These are phyloP conservation scores for Brassica carinata DNA, from an alignment of 345 rosid species.

Conservation along the genomic window DNA sequence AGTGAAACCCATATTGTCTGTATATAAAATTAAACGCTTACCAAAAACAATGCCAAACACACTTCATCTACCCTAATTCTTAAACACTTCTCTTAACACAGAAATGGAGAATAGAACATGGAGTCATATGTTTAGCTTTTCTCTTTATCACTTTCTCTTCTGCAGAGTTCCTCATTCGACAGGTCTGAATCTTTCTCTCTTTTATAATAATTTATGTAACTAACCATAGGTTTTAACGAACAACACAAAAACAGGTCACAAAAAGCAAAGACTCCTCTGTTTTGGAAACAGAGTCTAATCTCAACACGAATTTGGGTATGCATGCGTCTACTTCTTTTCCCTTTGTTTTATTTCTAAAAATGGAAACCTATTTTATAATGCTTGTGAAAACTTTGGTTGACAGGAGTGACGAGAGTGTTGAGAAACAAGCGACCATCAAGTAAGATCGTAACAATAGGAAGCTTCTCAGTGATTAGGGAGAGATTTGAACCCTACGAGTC, in stretches of 20 bases:
- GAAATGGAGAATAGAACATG: slow-evolving; percentile 1
- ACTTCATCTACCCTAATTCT: too few species aligned
- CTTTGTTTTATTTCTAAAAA: not conserved
- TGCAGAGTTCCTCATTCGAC: slow-evolving; percentile 15
- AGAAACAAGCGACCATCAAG: slow-evolving; percentile 39
- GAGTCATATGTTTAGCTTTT: not conserved
- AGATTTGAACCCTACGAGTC: slow-evolving; percentile 36
- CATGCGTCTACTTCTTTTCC: not conserved
- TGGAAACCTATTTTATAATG: not conserved
- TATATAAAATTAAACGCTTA: too few species aligned
- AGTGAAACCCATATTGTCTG: too few species aligned
- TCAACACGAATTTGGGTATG: slow-evolving; percentile 4
- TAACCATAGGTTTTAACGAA: too few species aligned
- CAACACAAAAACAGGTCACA: slow-evolving; percentile 5
- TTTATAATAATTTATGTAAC: not conserved
- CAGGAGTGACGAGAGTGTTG: slow-evolving; percentile 29
- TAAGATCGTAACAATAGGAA: slow-evolving; percentile 38
- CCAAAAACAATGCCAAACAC: too few species aligned
- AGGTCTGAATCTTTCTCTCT: not conserved
- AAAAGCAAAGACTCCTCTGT: not conserved
- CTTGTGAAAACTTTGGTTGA: not conserved
- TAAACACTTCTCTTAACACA: not conserved
- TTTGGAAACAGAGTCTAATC: not conserved
- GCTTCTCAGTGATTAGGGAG: slow-evolving; percentile 31
- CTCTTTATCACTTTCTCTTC: slow-evolving; percentile 1